Evolutionary conservation across 1,284 basidiomycete species (phyloP).

Genomic region (Pseudozyma sp.): DNA sequence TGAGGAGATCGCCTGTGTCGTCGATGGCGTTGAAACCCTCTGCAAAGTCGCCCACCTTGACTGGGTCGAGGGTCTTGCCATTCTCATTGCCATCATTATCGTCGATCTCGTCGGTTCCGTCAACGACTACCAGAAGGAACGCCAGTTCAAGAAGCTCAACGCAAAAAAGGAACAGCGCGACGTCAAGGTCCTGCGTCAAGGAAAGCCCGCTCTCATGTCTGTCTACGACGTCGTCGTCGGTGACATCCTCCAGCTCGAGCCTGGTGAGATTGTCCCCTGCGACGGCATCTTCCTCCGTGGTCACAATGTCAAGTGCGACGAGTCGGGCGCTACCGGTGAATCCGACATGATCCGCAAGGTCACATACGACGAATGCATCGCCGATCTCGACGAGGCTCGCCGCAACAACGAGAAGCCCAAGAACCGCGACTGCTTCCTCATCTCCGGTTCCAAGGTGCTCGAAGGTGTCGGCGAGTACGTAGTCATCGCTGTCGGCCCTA

Average conservation of each 20-base stretch:
- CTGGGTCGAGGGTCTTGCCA: constrained; percentile 99
- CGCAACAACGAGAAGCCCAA: constrained; percentile 72
- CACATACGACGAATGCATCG: constrained; percentile 81
- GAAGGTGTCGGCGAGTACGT: constrained; percentile 95
- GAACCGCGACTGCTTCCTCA: constrained; percentile 85
- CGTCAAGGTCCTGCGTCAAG: constrained; percentile 89
- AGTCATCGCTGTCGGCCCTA: constrained; percentile 88
- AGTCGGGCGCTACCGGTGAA: constrained; percentile 95
- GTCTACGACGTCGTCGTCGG: constrained; percentile 88
- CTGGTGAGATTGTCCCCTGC: constrained; percentile 94
- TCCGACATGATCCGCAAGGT: constrained; percentile 93
- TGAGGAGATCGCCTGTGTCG: constrained; percentile 71
- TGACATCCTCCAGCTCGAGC: constrained; percentile 89
- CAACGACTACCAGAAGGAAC: constrained; percentile 97
- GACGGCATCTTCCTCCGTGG: constrained; percentile 93
- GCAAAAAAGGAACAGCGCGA: constrained; percentile 94
- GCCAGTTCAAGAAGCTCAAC: constrained; percentile 90
- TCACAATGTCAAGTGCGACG: constrained; percentile 95
- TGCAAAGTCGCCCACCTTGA: constrained; percentile 72
- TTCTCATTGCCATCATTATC: constrained; percentile 83
- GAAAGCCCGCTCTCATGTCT: constrained; percentile 84
- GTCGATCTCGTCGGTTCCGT: constrained; percentile 78
- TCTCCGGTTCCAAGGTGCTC: constrained; percentile 92
- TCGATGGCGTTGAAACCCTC: constrained; percentile 57
- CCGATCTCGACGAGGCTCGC: constrained; percentile 69